Evolutionary conservation across 2,329 filamentous ascomycete genomes (phyloP).

Genomic region (Colletotrichum incanum): DNA sequence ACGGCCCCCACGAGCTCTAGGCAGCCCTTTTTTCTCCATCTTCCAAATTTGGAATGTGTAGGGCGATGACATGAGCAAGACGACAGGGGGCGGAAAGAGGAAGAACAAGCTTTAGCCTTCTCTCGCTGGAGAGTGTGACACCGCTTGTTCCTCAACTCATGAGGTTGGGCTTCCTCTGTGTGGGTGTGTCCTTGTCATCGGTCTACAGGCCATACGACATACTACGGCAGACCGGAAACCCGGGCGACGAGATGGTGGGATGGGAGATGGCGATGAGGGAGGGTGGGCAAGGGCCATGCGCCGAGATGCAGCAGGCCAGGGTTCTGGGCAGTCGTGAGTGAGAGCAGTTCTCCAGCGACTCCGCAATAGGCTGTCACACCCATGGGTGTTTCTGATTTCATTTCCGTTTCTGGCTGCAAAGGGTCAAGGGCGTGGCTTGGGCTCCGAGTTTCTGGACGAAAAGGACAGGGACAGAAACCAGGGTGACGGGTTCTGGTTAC

Average conservation of each 20-base stretch:
- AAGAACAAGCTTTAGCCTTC: constrained; percentile 32
- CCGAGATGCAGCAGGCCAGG: constrained; percentile 15
- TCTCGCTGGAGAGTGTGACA: constrained; percentile 17
- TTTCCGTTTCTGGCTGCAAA: constrained; percentile 30
- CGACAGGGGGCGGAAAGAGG: constrained; percentile 10
- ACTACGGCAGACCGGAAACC: constrained; percentile 7
- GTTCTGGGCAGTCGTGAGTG: constrained; percentile 19
- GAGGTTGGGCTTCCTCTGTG: background rate
- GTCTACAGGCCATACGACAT: constrained; percentile 20
- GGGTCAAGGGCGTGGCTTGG: constrained; percentile 36
- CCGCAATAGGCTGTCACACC: constrained; percentile 25
- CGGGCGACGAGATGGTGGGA: constrained; percentile 31
- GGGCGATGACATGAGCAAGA: constrained; percentile 31
- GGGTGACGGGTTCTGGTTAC: constrained; percentile 26
- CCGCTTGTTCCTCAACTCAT: background rate
- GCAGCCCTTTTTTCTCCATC: constrained; percentile 18
- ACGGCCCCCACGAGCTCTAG: constrained; percentile 38
- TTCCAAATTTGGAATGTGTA: constrained; percentile 36
- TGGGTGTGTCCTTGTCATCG: constrained; percentile 33
- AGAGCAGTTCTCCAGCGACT: background rate
- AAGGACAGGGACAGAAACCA: constrained; percentile 29
- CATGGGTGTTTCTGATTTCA: constrained; percentile 1
- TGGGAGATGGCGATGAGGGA: constrained; percentile 13
- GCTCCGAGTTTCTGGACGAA: constrained; percentile 25
- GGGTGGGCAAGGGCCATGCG: constrained; percentile 17